Evolutionary conservation across 352 stramenopile species (phyloP).

Genomic region (Phytophthora agathidicida): DNA sequence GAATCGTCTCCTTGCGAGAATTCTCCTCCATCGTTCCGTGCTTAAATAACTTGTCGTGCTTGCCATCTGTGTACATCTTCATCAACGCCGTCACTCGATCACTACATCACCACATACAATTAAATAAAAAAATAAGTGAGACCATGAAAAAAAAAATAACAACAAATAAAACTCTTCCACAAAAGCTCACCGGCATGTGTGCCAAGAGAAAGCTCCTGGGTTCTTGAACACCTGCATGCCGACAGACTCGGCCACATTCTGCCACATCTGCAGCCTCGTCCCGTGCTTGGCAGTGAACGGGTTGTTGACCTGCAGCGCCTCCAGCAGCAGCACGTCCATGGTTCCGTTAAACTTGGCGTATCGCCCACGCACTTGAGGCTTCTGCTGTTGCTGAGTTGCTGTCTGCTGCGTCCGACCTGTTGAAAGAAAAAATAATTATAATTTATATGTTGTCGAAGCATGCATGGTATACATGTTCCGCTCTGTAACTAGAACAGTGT

Average conservation of each 20-base stretch:
- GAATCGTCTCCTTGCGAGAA: constrained; percentile 64
- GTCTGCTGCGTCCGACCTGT: constrained; percentile 8
- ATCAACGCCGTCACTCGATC: constrained; percentile 80
- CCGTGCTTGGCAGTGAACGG: constrained; percentile 84
- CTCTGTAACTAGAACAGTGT: constrained; percentile 19
- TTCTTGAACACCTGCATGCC: constrained; percentile 72
- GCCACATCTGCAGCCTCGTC: constrained; percentile 85
- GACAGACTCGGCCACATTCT: constrained; percentile 68
- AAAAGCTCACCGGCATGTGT: constrained; percentile 73
- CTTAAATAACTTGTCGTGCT: constrained; percentile 88
- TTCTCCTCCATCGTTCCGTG: constrained; percentile 76
- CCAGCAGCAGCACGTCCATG: constrained; percentile 83
- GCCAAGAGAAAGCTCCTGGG: constrained; percentile 75
- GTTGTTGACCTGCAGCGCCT: constrained; percentile 74
- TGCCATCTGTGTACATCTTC: constrained; percentile 80
- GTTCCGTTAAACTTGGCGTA: constrained; percentile 83
- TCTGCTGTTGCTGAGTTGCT: too few relatives aligned
- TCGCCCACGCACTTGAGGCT: constrained; percentile 51
- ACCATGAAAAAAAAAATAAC: constrained; percentile 1
- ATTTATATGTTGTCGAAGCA: not conserved
- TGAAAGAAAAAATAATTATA: not conserved
- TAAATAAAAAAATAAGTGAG: constrained; percentile 12
- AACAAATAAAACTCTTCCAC: not conserved
- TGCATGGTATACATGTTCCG: not conserved
- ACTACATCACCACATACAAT: constrained; percentile 26